These are phyloP conservation scores for Lycium ferocissimum DNA, from an alignment of 257 asterid species.

Conservation along the genomic window DNA sequence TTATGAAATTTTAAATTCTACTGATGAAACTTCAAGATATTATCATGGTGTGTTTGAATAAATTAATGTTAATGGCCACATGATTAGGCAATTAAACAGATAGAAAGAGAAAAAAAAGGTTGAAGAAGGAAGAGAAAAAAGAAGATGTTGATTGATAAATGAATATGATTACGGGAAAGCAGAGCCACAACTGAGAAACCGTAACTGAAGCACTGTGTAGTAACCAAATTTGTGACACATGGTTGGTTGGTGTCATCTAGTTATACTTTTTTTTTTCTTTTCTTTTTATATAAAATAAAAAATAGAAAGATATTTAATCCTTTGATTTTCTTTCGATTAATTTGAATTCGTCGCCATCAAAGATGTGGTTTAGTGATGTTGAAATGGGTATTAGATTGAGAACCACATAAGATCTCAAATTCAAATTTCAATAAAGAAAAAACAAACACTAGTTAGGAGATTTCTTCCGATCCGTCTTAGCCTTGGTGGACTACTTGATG, in stretches of 20 bases:
- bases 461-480: too few species aligned
- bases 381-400: too few species aligned
- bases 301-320: too few species aligned
- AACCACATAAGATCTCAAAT: too few species aligned
- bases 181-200: constrained; percentile 33
- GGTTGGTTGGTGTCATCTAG: constrained; percentile 42
- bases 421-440: too few species aligned
- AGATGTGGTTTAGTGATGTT: too few species aligned
- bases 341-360: not conserved
- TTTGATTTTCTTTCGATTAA: not conserved
- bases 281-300: too few species aligned
- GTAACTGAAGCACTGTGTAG: constrained; percentile 8
- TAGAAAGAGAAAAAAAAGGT: constrained; percentile 35
- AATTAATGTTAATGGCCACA: not conserved
- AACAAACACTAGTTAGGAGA: too few species aligned
- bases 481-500: too few species aligned
- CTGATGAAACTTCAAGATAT: too few species aligned
- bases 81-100: constrained; percentile 7
- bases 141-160: not conserved
- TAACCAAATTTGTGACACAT: constrained; percentile 42
- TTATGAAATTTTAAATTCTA: too few species aligned
- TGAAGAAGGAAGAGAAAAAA: constrained; percentile 1
- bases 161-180: constrained; percentile 16
- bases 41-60: constrained; percentile 3
- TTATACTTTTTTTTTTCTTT: not conserved